phyloP scores from a whole-genome alignment of 2,329 filamentous ascomycete species.

The Penicillium polonicum region DNA sequence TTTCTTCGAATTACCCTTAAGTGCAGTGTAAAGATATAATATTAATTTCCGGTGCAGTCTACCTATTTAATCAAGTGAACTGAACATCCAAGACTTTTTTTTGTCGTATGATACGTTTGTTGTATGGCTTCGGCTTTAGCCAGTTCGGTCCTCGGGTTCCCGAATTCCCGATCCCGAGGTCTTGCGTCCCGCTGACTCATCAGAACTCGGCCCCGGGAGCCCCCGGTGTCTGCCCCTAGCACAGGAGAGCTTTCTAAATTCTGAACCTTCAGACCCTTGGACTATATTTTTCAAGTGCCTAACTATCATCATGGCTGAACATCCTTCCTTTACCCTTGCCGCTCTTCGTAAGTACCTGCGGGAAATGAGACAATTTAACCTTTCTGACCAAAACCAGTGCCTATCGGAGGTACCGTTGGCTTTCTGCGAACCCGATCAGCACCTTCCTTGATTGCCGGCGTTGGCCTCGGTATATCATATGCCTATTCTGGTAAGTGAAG shows the following conservation, averaged over 20 bases:
- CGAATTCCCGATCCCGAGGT: neutral
- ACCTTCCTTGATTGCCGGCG: slow-evolving; percentile 20
- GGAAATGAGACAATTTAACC: neutral
- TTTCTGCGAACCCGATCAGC: slow-evolving; percentile 18
- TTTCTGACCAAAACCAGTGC: slow-evolving; percentile 9
- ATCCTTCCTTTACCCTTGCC: slow-evolving; percentile 6
- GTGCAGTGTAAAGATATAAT: too few species aligned
- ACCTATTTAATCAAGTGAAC: too few species aligned
- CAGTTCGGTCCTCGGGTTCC: neutral
- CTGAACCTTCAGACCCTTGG: neutral
- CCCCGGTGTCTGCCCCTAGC: neutral
- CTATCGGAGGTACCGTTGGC: slow-evolving; percentile 16
- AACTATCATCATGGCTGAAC: slow-evolving; percentile 5
- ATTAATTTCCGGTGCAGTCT: too few species aligned
- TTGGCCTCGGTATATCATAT: slow-evolving; percentile 20
- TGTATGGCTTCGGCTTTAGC: neutral
- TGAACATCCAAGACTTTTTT: too few species aligned
- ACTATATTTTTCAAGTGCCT: neutral
- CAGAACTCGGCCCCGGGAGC: neutral
- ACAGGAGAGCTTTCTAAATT: neutral
- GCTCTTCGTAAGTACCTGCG: neutral
- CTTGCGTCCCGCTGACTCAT: neutral
- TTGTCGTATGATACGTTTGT: neutral
- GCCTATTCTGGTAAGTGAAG: slow-evolving; percentile 13
- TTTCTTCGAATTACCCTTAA: too few species aligned